These are phyloP conservation scores for Gossypium mustelinum DNA, from an alignment of 345 rosid genomes.

Conservation along the genomic window DNA sequence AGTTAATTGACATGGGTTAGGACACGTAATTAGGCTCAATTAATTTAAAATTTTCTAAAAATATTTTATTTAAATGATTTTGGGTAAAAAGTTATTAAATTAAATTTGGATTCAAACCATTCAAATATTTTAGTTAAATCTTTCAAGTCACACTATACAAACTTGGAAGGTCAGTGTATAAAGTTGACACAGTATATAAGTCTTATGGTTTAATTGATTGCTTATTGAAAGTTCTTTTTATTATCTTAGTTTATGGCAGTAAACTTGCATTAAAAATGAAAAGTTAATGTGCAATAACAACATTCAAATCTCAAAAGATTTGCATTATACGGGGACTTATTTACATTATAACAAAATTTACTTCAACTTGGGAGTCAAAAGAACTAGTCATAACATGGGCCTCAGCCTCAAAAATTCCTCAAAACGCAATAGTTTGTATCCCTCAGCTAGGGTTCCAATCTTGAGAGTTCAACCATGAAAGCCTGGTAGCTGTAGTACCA, in stretches of 20 bases:
- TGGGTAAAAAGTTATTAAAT: too few relatives aligned
- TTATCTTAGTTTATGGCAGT: not conserved
- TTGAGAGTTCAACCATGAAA: not conserved
- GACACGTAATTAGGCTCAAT: too few relatives aligned
- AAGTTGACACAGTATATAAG: too few relatives aligned
- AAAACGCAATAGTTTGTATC: not conserved
- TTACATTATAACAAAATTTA: not conserved
- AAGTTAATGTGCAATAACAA: not conserved
- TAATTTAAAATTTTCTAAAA: too few relatives aligned
- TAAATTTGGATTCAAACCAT: too few relatives aligned
- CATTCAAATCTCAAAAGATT: not conserved
- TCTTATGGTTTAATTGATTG: not conserved
- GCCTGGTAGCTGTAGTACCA: not conserved
- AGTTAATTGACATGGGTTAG: too few relatives aligned
- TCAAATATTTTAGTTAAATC: too few relatives aligned
- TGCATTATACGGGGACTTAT: not conserved
- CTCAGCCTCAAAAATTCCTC: not conserved
- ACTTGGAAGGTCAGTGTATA: too few relatives aligned
- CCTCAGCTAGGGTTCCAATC: constrained; percentile 1
- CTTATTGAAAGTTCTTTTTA: too few relatives aligned
- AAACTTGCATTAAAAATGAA: not conserved
- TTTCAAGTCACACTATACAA: too few relatives aligned
- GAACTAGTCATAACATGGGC: not conserved
- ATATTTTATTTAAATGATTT: too few relatives aligned
- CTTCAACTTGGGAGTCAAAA: not conserved